Evolutionary conservation across 148 eudicot species (phyloP).

Genomic region (Vaccinium vitisidaea): DNA sequence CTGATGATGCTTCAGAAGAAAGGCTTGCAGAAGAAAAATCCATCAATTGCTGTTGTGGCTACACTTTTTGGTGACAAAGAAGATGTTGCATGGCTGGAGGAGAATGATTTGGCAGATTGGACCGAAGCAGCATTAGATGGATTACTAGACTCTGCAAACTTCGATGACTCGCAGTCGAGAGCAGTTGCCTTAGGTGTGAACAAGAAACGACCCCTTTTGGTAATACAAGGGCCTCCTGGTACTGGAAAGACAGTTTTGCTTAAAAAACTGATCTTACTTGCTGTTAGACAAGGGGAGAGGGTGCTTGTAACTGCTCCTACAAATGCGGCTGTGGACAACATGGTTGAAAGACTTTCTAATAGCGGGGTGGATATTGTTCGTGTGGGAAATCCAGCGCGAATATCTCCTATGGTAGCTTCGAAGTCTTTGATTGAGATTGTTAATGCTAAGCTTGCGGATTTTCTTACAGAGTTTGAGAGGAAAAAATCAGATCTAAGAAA

Average conservation of each 20-base stretch:
- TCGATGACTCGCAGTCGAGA: conserved; percentile 58
- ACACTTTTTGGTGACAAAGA: conserved; percentile 76
- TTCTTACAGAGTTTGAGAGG: conserved; percentile 59
- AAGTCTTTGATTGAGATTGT: conserved; percentile 74
- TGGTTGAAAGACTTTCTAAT: conserved; percentile 78
- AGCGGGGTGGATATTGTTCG: conserved; percentile 62
- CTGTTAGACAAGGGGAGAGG: conserved; percentile 69
- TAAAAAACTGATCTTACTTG: conserved; percentile 51
- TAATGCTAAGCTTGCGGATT: conserved; percentile 49
- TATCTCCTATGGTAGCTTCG: conserved; percentile 70
- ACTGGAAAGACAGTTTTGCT: conserved; percentile 79
- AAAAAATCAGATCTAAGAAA: conserved; percentile 71
- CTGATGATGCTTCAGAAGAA: conserved; percentile 87
- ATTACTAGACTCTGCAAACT: conserved; percentile 24
- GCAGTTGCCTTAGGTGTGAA: conserved; percentile 77
- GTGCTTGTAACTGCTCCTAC: conserved; percentile 90
- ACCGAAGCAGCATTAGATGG: conserved; percentile 44
- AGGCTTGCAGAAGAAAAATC: conserved; percentile 78
- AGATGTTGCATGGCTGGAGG: conserved; percentile 54
- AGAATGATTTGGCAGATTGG: conserved; percentile 59
- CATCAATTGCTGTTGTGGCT: conserved; percentile 68
- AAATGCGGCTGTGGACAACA: conserved; percentile 87
- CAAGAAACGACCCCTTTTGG: conserved; percentile 65
- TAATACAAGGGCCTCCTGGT: conserved; percentile 86
- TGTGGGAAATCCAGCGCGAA: conserved; percentile 79